Base-by-base conservation (phyloP, 2,329 filamentous ascomycete genomes). In the Diaporthe caulivora region DNA sequence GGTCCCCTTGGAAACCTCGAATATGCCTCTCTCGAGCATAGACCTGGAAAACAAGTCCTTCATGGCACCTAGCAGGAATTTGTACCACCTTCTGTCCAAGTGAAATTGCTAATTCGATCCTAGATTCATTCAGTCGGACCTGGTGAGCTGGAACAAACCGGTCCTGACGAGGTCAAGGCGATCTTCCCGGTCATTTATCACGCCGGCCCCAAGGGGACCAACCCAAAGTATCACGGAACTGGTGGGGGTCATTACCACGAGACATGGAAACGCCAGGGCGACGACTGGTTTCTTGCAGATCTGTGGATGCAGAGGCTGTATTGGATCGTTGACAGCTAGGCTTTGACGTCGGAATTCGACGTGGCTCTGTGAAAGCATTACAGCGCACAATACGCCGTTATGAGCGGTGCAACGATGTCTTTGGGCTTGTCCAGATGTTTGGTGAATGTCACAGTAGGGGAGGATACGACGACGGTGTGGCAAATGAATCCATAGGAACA, bases 141-240 rank as follows among this genome's bases (percentile, higher is more conserved):
- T 3, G 78, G 78, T 1, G 78, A 79, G 57, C 77, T 81, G 37
- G 77, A 79, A 71, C 77, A 77, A 53, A 75, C 74, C 18, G 75
- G 60, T 17, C 70, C 75, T 7, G 78, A 77, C 69, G 78, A 80
- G 58, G 76, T 80, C 65, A 77, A 76, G 62, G 76, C 76, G 8
- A 67, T 79, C 3, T 80, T 80, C 24, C 75, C 70, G 21, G 44
- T 74, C 13, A 71, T 73, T 0, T 67, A 68, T 44, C 26, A 60
- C n/a, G 17, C 29, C 37, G 72, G 70, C 8, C 70, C 72, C 21
- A 69, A 65, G 42, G 71, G 64, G 3, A 54, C 69, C 0, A 47
- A 71, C 9, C 31, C 37, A 0, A 47, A 65, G 40, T 11, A 24
- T 24, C 68, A 72, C 18, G 54, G 54, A 44, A 72, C 62, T n/a